Percentiles rank a stretch among this genome's conserved stretches.
These are phyloP conservation scores for Triticum urartu DNA, from an alignment of 176 grass and related monocot species.

Conservation along the genomic window DNA sequence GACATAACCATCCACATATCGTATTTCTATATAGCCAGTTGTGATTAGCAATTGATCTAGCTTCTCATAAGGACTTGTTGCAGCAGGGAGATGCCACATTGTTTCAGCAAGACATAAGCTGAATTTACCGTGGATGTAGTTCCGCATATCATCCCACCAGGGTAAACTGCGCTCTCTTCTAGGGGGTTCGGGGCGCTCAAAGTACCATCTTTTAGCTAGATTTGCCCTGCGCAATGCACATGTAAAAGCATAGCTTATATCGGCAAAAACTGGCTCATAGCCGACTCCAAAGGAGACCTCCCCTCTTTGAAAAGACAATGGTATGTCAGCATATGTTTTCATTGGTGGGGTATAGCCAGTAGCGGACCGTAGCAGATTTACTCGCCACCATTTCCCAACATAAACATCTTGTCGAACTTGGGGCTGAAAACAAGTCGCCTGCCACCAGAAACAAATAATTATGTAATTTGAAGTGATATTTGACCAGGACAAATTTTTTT, in stretches of 20 bases:
- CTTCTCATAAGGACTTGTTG: constrained; percentile 82
- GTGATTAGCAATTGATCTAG: constrained; percentile 66
- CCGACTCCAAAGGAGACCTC: constrained; percentile 95
- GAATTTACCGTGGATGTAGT: constrained; percentile 89
- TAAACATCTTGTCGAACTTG: constrained; percentile 89
- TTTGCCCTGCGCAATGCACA: constrained; percentile 90
- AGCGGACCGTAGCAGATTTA: constrained; percentile 85
- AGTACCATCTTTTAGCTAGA: constrained; percentile 75
- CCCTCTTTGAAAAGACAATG: constrained; percentile 77
- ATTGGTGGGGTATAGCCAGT: constrained; percentile 90
- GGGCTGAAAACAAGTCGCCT: constrained; percentile 96
- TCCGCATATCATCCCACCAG: constrained; percentile 99
- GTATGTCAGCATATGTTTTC: constrained; percentile 78
- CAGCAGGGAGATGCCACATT: constrained; percentile 76
- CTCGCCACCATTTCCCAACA: constrained; percentile 93
- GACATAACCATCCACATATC: constrained; percentile 81
- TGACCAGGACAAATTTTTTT: neutral
- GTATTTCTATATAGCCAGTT: constrained; percentile 74
- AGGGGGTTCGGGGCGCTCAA: constrained; percentile 53
- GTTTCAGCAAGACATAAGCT: constrained; percentile 65
- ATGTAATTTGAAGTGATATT: constrained; percentile 22
- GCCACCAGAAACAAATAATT: constrained; percentile 32
- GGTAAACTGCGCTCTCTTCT: constrained; percentile 91
- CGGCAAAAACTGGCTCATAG: constrained; percentile 92
- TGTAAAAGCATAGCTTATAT: constrained; percentile 98